A percentile compares a stretch with the other conserved stretches of the same genome.
Conservation (phyloP, 2,329 filamentous ascomycete genomes). For the Colletotrichum camelliae region DNA sequence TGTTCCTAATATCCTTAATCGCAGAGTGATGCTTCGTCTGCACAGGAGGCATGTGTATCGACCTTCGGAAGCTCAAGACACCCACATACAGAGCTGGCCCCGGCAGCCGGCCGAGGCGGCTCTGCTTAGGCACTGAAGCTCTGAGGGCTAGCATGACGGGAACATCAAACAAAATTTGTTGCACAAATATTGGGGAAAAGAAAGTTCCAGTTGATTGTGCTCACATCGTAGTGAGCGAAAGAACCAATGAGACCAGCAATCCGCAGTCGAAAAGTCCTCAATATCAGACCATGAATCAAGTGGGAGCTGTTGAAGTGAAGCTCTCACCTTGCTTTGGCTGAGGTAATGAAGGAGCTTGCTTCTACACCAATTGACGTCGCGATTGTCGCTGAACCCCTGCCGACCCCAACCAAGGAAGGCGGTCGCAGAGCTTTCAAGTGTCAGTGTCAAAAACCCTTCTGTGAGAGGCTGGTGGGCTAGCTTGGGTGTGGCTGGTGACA, state of each 20-base stretch:
- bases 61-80: conserved; percentile 2
- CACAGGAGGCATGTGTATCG: conserved; percentile 7
- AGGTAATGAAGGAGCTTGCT: neutral
- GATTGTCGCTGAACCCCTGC: neutral
- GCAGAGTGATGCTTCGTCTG: conserved; percentile 35
- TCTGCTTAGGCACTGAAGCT: neutral
- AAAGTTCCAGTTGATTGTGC: neutral
- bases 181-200: neutral
- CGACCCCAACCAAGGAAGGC: conserved; percentile 3
- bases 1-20: conserved; percentile 80
- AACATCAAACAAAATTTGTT: neutral
- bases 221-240: neutral
- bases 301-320: neutral
- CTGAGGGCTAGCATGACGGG: conserved; percentile 8
- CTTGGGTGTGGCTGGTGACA: conserved; percentile 4
- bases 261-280: neutral
- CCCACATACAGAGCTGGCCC: neutral
- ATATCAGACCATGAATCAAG: neutral
- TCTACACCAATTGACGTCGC: neutral
- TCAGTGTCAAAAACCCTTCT: neutral
- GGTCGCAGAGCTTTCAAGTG: neutral
- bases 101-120: neutral
- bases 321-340: neutral
- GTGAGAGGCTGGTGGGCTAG: neutral
- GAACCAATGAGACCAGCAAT: neutral